Conservation (phyloP, 2,329 filamentous ascomycete genomes). For the Colletotrichum aenigma region DNA sequence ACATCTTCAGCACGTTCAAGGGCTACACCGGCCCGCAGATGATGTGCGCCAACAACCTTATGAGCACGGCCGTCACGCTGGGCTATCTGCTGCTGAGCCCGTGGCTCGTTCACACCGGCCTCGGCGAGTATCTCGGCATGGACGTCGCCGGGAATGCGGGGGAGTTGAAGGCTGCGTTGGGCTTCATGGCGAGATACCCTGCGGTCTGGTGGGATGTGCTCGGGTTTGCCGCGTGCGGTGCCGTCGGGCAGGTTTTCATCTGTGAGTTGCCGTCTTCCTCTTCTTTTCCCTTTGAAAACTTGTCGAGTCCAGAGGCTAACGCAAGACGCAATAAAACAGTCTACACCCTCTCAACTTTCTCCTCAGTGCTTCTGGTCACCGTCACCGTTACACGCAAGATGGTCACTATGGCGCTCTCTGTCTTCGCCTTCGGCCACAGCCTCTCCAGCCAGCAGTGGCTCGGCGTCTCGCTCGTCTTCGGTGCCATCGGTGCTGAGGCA, state of each 20-base stretch:
- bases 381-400: conserved; percentile 98
- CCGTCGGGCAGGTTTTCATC: conserved; percentile 95
- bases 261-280: conserved; percentile 53
- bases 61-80: conserved; percentile 79
- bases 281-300: neutral
- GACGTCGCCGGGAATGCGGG: conserved; percentile 68
- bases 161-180: conserved; percentile 79
- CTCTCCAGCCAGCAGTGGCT: conserved; percentile 91
- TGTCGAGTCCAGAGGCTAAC: neutral
- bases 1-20: conserved; percentile 82
- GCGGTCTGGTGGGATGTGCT: conserved; percentile 86
- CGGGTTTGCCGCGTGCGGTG: conserved; percentile 87
- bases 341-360: conserved; percentile 92
- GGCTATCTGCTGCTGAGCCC: conserved; percentile 80
- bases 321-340: conserved; percentile 47
- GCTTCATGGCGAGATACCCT: conserved; percentile 81
- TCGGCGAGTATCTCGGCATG: conserved; percentile 71
- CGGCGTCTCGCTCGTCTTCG: conserved; percentile 91
- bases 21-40: conserved; percentile 93
- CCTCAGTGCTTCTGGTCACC: conserved; percentile 88
- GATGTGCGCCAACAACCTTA: conserved; percentile 98
- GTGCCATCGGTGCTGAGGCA: conserved; percentile 91
- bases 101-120: conserved; percentile 71
- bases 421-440: conserved; percentile 90
- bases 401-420: conserved; percentile 97